Evolutionary conservation across 75 land plant genomes (phyloP).

Genomic region (Selaginella moellendorffii): DNA sequence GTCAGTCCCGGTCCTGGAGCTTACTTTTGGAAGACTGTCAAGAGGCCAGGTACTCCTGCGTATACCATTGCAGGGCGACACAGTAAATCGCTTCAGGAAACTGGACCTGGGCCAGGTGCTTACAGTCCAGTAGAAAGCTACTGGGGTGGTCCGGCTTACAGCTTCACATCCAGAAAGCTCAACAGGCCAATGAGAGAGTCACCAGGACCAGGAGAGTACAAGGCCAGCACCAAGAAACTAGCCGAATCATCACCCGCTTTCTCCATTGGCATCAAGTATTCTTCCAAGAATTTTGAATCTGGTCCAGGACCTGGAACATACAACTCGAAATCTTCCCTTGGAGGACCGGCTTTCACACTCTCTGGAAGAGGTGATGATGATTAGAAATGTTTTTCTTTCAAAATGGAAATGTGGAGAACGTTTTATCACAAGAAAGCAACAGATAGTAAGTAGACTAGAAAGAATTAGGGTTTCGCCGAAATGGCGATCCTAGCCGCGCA

Average conservation of each 20-base stretch:
- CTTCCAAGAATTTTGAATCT: background rate
- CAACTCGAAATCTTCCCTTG: conserved; percentile 3
- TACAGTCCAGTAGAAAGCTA: background rate
- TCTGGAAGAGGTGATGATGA: background rate
- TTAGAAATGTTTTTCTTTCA: background rate
- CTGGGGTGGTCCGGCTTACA: background rate
- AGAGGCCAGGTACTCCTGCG: background rate
- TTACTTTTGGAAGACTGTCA: background rate
- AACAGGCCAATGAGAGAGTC: background rate
- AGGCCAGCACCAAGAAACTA: background rate
- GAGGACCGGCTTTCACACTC: background rate
- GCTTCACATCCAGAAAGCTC: background rate
- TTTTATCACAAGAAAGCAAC: too few species aligned
- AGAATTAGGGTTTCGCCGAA: too few species aligned
- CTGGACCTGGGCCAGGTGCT: background rate
- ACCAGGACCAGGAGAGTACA: conserved; percentile 4
- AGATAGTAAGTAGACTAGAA: too few species aligned
- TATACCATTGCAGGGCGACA: conserved; percentile 4
- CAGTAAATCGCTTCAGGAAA: background rate
- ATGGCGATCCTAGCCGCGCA: too few species aligned
- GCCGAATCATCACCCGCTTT: background rate
- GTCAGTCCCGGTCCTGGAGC: conserved; percentile 6
- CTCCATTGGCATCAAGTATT: background rate
- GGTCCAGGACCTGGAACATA: conserved; percentile 1
- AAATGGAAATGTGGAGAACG: too few species aligned